Evolutionary conservation across 139 green algal species (phyloP), one percentile per base, ranked within the genome.

Genomic region (Pycnococcus provasolii): DNA sequence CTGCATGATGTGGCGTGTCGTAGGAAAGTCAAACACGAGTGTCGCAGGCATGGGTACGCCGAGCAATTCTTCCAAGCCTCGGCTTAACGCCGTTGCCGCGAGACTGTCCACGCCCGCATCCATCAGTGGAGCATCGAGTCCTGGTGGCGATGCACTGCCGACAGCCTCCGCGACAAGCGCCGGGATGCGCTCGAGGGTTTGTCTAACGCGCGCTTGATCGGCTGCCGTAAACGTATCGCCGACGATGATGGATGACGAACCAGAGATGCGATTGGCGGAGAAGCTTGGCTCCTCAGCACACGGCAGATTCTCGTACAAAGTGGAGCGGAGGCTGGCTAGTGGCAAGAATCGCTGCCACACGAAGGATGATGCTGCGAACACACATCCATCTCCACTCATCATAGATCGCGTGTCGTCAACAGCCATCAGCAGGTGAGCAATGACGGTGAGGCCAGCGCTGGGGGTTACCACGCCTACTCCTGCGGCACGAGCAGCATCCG

Each of bases 401-500:
- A 55, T 37, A 55, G 11, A 55, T 37, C 50, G 4, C 42, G 43
- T 26, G 5, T 6, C 4, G 6, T 62, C 5, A 15, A 71, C 53
- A 2, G 43, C 43, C 4, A 52, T 42, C 8, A 60, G 50, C 13
- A 80, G 81, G 45, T 80, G 55, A 3, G 15, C 8, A 1, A 26
- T 26, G 26, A 26, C 26, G 26, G 26, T 26, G 26, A 26, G 26
- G 26, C 26, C 26, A 26, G 26, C 26, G 26, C 26, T 26, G 26
- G 26, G 26, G 26, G 26, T 26, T 26, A 26, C 26, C 26, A 26
- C 26, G 26, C 26, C 26, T 26, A 26, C 26, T 26, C 26, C 26
- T 26, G 26, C 26, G 81, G 76, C 13, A 41, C 8, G 48, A 87
- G 45, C 43, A 82, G 95, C 88, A 66, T 88, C 88, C 4, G 71